Conservation (phyloP, 2,329 filamentous ascomycete genomes). For the Exserohilum turcica region DNA sequence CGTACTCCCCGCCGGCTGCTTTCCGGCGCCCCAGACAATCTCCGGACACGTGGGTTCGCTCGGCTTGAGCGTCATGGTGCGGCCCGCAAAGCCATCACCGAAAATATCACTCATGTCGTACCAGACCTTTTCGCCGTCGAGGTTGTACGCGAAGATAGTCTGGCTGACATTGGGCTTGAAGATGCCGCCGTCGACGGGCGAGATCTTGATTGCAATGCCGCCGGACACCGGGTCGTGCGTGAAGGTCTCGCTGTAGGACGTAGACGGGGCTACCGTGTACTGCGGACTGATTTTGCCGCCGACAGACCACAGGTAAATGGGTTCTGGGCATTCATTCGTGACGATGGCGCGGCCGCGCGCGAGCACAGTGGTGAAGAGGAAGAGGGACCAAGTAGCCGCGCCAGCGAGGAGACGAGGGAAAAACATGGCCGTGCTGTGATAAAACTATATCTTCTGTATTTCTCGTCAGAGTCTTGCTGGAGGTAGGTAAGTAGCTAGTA, state of each 20-base stretch:
- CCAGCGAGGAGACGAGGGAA: neutral
- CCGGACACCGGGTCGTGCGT: slow-evolving; percentile 26
- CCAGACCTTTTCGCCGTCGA: slow-evolving; percentile 30
- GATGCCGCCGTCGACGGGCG: slow-evolving; percentile 24
- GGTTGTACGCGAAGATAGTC: slow-evolving; percentile 36
- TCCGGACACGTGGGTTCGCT: slow-evolving; percentile 27
- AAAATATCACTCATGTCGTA: slow-evolving; percentile 39
- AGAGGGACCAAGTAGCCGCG: neutral
- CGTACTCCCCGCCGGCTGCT: slow-evolving; percentile 30
- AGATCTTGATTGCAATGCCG: slow-evolving; percentile 34
- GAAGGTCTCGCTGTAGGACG: slow-evolving; percentile 35
- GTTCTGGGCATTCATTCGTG: slow-evolving; percentile 37
- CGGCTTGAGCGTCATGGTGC: slow-evolving; percentile 31
- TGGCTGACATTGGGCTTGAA: slow-evolving; percentile 38
- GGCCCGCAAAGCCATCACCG: slow-evolving; percentile 33
- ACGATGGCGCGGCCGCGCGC: slow-evolving; percentile 39
- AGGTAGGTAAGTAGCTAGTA: no score
- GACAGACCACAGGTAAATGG: slow-evolving; percentile 41
- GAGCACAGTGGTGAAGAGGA: slow-evolving; percentile 13
- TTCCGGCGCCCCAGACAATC: slow-evolving; percentile 35
- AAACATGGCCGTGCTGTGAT: neutral
- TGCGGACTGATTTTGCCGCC: slow-evolving; percentile 24
- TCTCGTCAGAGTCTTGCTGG: no score
- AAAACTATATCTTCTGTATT: neutral
- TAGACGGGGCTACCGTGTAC: slow-evolving; percentile 23